phyloP scores from a whole-genome alignment of 352 stramenopile genomes.

The Phytophthora rubi region DNA sequence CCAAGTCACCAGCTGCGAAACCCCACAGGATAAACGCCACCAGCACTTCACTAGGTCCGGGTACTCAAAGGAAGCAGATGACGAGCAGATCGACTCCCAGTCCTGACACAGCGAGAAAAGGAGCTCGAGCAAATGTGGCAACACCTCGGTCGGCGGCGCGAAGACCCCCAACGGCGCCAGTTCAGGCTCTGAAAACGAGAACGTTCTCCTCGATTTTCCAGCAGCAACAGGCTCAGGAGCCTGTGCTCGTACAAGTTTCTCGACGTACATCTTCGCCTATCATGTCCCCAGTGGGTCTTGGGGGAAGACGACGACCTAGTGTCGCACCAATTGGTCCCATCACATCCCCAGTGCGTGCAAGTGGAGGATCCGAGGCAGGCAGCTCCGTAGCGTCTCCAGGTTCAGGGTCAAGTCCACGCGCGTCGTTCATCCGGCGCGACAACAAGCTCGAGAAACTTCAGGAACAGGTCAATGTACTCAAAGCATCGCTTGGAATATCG shows the following conservation, averaged over 20 bases:
- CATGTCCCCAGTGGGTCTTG: conserved; percentile 29
- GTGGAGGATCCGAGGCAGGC: neutral
- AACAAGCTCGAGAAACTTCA: conserved; percentile 70
- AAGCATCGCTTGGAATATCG: conserved; percentile 71
- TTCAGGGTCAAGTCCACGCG: conserved; percentile 18
- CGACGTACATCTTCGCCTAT: conserved; percentile 64
- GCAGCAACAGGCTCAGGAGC: conserved; percentile 25
- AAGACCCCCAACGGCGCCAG: conserved; percentile 17
- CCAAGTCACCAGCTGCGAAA: conserved; percentile 14
- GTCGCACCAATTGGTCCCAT: conserved; percentile 54
- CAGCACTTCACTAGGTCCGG: neutral
- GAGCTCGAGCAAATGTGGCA: conserved; percentile 22
- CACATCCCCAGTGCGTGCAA: conserved; percentile 4
- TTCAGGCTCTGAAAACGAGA: conserved; percentile 6
- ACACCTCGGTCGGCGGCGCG: conserved; percentile 9
- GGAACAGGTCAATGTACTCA: conserved; percentile 79
- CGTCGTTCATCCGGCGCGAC: conserved; percentile 50
- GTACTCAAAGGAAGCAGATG: conserved; percentile 1
- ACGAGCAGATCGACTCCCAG: neutral
- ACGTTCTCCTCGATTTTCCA: conserved; percentile 28
- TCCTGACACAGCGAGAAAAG: neutral
- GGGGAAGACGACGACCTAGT: conserved; percentile 48
- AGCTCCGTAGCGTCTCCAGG: neutral
- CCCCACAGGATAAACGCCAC: conserved; percentile 5
- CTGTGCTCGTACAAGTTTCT: conserved; percentile 66